Evolutionary conservation across 805 yeast species (phyloP), one percentile per base, ranked within the genome.

Genomic region (Yarrowia hollandica): DNA sequence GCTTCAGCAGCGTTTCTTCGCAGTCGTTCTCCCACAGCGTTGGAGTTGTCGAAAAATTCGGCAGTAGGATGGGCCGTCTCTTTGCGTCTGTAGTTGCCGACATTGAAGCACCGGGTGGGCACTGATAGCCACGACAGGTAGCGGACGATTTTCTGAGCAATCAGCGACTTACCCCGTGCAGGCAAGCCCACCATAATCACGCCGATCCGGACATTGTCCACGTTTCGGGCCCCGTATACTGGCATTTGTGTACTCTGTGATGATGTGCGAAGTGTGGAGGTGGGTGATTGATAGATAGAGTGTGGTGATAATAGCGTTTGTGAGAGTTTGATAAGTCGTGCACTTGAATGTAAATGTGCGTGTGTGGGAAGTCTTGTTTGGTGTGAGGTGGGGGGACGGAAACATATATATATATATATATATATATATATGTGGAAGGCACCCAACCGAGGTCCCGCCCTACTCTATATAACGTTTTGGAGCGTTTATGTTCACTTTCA

Each of bases 91-190:
- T 89, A 91, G 34, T 79, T 78, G 11, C 98, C 96, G 16, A 92
- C 96, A 68, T 90, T 90, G 75, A 94, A 94, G 60, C 90, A 86
- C 69, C 84, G 85, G 23, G 96, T 88, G 62, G 82, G 82, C 60
- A 94, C 87, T 2, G 96, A 86, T 35, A 92, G 78, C 99, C 99
- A 94, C 30, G 90, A 83, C 58, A 94, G 78, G 69, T 92, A 94
- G 46, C 98, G 80, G 28, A 92, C 96, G 58, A 94, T 75, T 70
- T 92, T 94, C 69, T 90, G 96, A 2, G 98, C 90, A 63, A 94
- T 92, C 71, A 90, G 84, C 3, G 96, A 87, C 72, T 94, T 94
- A 3, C 99, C 99, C 60, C 98, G 80, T 12, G 77, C 78, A 3
- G 78, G 78, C 44, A 75, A 65, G 5, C 78, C 78, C 46, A 75